These are phyloP conservation scores for Brassica napus DNA, from an alignment of 345 rosid species.

Conservation along the genomic window Da-Ae NC_063439.1:27996001-27996500, in stretches of 20 bases:
- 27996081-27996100: not conserved
- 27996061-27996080: not conserved
- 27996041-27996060: not conserved
- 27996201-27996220: conserved; percentile 17
- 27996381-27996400: conserved; percentile 43
- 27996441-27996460: conserved; percentile 42
- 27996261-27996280: conserved; percentile 48
- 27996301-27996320: conserved; percentile 59
- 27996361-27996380: conserved; percentile 44
- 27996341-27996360: conserved; percentile 42
- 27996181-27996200: not conserved
- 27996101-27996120: not conserved
- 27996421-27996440: conserved; percentile 47
- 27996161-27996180: not conserved
- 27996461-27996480: not conserved
- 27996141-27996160: not conserved
- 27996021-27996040: not conserved
- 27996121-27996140: not conserved
- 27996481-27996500: not conserved
- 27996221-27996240: conserved; percentile 50
- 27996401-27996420: conserved; percentile 41
- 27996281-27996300: conserved; percentile 69
- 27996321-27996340: conserved; percentile 25
- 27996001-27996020: conserved; percentile 32
- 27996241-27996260: conserved; percentile 59